Evolutionary conservation across 768 basidiomycete species (phyloP).

Genomic region (Strobilomyces dryophilus): DNA sequence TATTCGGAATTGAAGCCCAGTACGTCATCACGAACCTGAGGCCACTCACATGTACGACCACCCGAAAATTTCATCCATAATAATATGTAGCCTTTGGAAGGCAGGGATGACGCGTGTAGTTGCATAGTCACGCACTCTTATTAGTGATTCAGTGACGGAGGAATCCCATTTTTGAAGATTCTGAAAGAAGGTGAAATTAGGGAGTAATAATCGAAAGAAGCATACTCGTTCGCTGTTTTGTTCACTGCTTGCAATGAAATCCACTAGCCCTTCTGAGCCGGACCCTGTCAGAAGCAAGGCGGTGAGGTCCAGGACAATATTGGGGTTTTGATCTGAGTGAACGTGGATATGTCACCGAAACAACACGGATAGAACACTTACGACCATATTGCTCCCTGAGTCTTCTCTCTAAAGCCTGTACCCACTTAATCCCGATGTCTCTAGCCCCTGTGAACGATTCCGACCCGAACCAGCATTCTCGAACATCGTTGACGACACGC

Average conservation of each 20-base stretch:
- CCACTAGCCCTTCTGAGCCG: slow-evolving; percentile 63
- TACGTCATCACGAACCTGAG: slow-evolving; percentile 8
- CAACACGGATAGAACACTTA: slow-evolving; percentile 34
- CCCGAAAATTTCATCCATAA: slow-evolving; percentile 74
- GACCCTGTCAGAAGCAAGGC: slow-evolving; percentile 66
- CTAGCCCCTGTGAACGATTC: slow-evolving; percentile 63
- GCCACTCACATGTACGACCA: slow-evolving; percentile 67
- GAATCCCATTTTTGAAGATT: slow-evolving; percentile 82
- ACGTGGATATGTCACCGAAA: slow-evolving; percentile 10
- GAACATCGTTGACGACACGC: slow-evolving; percentile 71
- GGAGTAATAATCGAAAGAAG: slow-evolving; percentile 9
- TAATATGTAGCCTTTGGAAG: slow-evolving; percentile 69
- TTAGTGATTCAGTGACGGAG: slow-evolving; percentile 63
- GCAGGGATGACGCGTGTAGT: slow-evolving; percentile 70
- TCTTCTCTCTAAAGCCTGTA: slow-evolving; percentile 57
- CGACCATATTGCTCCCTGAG: slow-evolving; percentile 65
- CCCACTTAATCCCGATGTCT: slow-evolving; percentile 71
- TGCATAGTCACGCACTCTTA: slow-evolving; percentile 68
- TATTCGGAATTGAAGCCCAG: slow-evolving; percentile 12
- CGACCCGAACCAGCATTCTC: slow-evolving; percentile 66
- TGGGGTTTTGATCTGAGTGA: slow-evolving; percentile 51
- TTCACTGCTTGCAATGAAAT: slow-evolving; percentile 75
- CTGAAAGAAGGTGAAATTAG: slow-evolving; percentile 37
- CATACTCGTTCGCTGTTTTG: slow-evolving; percentile 79
- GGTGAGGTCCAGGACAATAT: slow-evolving; percentile 69